A percentile compares a stretch with the other conserved stretches of the same genome.
These are phyloP conservation scores for Prunus salicina DNA, from an alignment of 306 rosid genomes.

Conservation along the genomic window DNA sequence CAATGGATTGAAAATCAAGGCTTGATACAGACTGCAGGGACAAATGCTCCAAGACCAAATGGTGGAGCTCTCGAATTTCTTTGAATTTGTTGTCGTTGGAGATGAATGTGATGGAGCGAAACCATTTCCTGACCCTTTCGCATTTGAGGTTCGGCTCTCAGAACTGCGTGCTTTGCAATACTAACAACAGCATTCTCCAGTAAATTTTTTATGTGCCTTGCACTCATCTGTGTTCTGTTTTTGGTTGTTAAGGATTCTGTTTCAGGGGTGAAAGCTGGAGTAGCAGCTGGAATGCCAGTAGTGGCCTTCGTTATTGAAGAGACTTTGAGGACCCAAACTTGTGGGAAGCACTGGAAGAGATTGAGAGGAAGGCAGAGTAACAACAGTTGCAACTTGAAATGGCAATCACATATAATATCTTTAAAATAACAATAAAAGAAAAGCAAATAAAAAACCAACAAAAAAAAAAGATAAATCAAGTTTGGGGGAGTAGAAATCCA, in stretches of 20 bases:
- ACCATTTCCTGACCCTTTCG: conserved; percentile 46
- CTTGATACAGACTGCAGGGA: conserved; percentile 39
- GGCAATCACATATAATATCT: too few relatives aligned
- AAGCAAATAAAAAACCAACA: too few relatives aligned
- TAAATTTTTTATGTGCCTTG: not conserved
- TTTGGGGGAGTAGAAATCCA: too few relatives aligned
- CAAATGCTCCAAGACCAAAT: conserved; percentile 38
- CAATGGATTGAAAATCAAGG: conserved; percentile 39
- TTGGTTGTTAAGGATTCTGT: conserved; percentile 28
- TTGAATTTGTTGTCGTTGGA: conserved; percentile 30
- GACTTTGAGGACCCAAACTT: conserved; percentile 33
- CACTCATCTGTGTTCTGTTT: not conserved
- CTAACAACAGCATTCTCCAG: not conserved
- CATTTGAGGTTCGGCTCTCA: conserved; percentile 32
- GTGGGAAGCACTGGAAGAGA: conserved; percentile 25
- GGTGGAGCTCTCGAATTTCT: conserved; percentile 40
- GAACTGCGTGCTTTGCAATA: not conserved
- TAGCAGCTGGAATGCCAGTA: conserved; percentile 45
- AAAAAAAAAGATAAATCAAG: too few relatives aligned
- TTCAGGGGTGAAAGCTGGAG: conserved; percentile 44
- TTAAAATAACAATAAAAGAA: too few relatives aligned
- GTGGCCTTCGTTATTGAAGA: conserved; percentile 31
- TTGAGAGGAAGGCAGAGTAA: conserved; percentile 4
- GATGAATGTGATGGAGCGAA: conserved; percentile 41
- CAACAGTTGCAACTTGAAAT: not conserved